These are phyloP conservation scores for Stemphylium vesicarium DNA, from an alignment of 2,329 filamentous ascomycete genomes.

Conservation along the genomic window DNA sequence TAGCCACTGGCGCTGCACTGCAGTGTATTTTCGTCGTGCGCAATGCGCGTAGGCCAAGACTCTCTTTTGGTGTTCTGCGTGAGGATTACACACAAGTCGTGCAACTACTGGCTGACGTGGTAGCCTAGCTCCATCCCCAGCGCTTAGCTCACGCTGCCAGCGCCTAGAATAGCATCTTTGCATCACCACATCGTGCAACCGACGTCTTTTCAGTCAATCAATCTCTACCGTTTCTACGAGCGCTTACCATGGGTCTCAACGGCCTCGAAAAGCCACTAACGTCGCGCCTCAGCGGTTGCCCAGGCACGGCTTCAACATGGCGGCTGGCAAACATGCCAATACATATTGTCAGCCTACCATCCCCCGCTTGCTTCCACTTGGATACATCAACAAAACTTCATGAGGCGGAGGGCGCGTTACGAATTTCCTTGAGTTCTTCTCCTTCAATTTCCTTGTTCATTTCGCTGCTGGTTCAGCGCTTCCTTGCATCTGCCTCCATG, in stretches of 20 bases:
- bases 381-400: conserved; percentile 37
- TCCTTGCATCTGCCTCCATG: conserved; percentile 40
- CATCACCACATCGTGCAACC: conserved; percentile 37
- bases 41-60: conserved; percentile 42
- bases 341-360: conserved; percentile 47
- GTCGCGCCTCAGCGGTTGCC: conserved; percentile 47
- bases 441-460: conserved; percentile 44
- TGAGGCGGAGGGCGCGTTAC: conserved; percentile 47
- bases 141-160: conserved; percentile 41
- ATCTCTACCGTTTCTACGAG: conserved; percentile 30
- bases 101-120: conserved; percentile 29
- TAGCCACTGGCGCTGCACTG: conserved; percentile 15
- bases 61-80: conserved; percentile 32
- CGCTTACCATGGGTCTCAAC: conserved; percentile 43
- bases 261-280: conserved; percentile 31
- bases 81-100: conserved; percentile 28
- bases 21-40: conserved; percentile 23
- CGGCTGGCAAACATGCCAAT: conserved; percentile 37
- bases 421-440: conserved; percentile 45
- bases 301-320: conserved; percentile 39
- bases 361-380: conserved; percentile 27
- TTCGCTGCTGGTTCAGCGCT: conserved; percentile 46
- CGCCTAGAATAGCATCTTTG: conserved; percentile 41
- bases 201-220: conserved; percentile 33
- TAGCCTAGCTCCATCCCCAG: conserved; percentile 30